Evolutionary conservation across 2,329 filamentous ascomycete species (phyloP), one percentile per base, ranked within the genome.

Genomic region (Colletotrichum cordylinicola): DNA sequence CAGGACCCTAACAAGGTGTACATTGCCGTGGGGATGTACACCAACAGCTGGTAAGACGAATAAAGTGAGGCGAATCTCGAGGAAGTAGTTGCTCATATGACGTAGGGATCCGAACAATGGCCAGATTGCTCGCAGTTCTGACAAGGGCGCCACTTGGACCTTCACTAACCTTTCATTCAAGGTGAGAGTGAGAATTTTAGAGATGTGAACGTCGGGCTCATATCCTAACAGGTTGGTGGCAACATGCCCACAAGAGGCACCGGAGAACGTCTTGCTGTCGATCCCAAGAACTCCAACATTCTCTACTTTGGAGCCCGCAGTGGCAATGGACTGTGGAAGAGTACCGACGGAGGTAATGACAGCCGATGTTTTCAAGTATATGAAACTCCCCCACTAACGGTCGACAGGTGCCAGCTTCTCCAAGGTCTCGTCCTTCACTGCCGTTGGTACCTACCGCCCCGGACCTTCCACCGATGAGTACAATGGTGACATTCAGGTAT

Each of bases 221-320:
- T 4, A 18, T 8, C 0, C 0, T 7, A 4, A 0, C 1, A 76
- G 74, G 89, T 91, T 56, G 90, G 90, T 4, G 90, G 90, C 0
- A 92, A 92, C 79, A 92, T 91, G 90, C 90, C 90, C 4, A 90
- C 90, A 2, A 87, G 91, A 52, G 91, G 91, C 9, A 89, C 88
- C 81, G 91, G 91, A 16, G 91, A 92, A 80, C 86, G 90, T 13
- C 86, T 92, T 7, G 90, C 90, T 2, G 87, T 92, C 8, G 91
- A 92, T 78, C 90, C 91, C 2, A 86, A 88, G 64, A 90, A 91
- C 79, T 88, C 90, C 43, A 86, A 89, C 24, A 89, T 92, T 71
- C 79, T 92, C 27, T 92, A 90, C 80, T 91, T 91, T 72, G 91
- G 90, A 2, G 90, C 91, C 3, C 87, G 90, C 56, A 91, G 89